A percentile compares a stretch with the other conserved stretches of the same genome.
phyloP scores from a whole-genome alignment of 768 basidiomycete species.

The Boletales sp. region DNA sequence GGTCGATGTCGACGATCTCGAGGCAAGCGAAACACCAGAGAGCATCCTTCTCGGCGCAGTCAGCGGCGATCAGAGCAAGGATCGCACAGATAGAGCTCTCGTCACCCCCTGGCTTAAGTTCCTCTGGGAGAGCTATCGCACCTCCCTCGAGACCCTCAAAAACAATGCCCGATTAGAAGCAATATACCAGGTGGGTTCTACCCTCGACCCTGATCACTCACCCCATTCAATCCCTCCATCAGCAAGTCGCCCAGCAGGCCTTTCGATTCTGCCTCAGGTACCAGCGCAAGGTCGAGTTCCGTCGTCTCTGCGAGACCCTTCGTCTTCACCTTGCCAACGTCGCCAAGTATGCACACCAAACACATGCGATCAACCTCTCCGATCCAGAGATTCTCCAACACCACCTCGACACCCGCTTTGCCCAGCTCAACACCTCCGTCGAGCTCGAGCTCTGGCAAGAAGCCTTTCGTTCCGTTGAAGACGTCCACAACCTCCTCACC shows the following conservation, averaged over 20 bases:
- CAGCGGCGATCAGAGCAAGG: conserved; percentile 85
- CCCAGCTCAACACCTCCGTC: conserved; percentile 93
- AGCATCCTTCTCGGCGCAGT: conserved; percentile 89
- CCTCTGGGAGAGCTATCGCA: conserved; percentile 98
- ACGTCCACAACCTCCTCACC: conserved; percentile 92
- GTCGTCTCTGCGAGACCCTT: conserved; percentile 93
- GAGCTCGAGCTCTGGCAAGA: conserved; percentile 99
- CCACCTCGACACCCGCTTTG: conserved; percentile 95
- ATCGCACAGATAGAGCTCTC: conserved; percentile 89
- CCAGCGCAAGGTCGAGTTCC: conserved; percentile 94
- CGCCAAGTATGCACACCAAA: conserved; percentile 91
- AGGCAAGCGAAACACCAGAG: conserved; percentile 93
- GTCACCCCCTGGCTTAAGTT: conserved; percentile 98
- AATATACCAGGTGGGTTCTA: conserved; percentile 80
- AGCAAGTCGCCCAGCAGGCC: conserved; percentile 96
- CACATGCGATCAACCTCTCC: conserved; percentile 91
- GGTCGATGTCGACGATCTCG: conserved; percentile 90
- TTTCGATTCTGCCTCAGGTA: conserved; percentile 96
- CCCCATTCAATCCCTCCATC: neutral
- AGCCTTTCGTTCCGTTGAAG: conserved; percentile 96
- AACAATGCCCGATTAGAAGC: conserved; percentile 90
- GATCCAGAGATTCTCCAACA: conserved; percentile 94
- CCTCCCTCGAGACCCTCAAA: conserved; percentile 91
- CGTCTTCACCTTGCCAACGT: conserved; percentile 93
- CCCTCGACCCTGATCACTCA: rapidly evolving